Evolutionary conservation across 106 monocot genomes (phyloP).

Genomic region (Vanilla planifolia): DNA sequence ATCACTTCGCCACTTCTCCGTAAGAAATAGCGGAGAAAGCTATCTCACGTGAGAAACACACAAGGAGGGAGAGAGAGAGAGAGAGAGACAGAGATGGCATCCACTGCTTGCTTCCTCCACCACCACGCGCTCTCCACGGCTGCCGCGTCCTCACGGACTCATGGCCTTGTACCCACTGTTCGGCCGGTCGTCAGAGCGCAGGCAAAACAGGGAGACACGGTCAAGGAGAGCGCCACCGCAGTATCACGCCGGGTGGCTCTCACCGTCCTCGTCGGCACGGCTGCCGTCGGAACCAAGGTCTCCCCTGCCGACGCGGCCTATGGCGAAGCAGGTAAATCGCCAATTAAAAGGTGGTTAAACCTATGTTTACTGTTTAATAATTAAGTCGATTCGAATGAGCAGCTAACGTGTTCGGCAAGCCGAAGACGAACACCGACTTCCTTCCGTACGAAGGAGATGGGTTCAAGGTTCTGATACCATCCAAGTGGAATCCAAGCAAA

Average conservation of each 20-base stretch:
- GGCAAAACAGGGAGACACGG: conserved; percentile 25
- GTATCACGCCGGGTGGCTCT: conserved; percentile 76
- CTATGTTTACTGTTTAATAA: too few relatives aligned
- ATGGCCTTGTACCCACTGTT: conserved; percentile 11
- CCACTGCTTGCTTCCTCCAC: conserved; percentile 86
- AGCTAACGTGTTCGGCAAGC: conserved; percentile 92
- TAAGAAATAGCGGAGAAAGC: background rate
- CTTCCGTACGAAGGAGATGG: conserved; percentile 46
- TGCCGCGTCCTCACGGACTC: conserved; percentile 16
- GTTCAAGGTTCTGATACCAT: conserved; percentile 67
- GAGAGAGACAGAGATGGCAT: conserved; percentile 45
- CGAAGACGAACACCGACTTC: conserved; percentile 86
- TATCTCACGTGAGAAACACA: background rate
- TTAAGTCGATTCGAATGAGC: background rate
- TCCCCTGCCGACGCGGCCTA: conserved; percentile 86
- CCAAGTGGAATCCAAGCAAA: conserved; percentile 97
- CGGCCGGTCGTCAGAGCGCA: conserved; percentile 60
- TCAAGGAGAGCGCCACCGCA: conserved; percentile 6
- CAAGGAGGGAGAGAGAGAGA: background rate
- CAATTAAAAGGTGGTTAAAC: too few relatives aligned
- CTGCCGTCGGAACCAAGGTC: conserved; percentile 53
- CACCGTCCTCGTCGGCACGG: conserved; percentile 68
- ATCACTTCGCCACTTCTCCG: conserved; percentile 12
- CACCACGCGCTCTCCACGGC: conserved; percentile 51
- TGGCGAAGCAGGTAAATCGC: conserved; percentile 73